Evolutionary conservation across 2,329 filamentous ascomycete species (phyloP), one percentile per base, ranked within the genome.

Genomic region (Clonostachys byssicola): DNA sequence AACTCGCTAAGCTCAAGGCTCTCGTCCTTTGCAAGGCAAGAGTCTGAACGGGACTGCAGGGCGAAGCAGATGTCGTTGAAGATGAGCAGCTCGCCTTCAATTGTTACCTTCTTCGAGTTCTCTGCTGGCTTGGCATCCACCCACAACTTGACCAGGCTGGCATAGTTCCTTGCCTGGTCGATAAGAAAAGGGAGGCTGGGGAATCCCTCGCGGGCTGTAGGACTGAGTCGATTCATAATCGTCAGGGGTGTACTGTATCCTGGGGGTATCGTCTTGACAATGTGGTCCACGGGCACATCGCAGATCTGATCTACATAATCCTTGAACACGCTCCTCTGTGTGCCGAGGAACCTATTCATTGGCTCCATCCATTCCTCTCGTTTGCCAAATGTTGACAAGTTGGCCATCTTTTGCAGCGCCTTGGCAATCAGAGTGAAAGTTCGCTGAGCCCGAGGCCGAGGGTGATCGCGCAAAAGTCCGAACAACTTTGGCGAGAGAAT

Each of bases 291-390:
- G 2, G 89, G 85, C 46, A 96, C 89, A 9, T 86, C 82, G 70
- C 92, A 96, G 42, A 96, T 81, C 33, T 83, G 77, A 61, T 97
- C 92, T 50, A 96, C 86, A 57, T 92, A 96, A 42, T 85, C 80
- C 63, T 92, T 95, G 66, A 96, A 90, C 38, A 88, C 81, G 56
- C 86, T 78, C 17, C 91, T 82, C 59, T 95, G 86, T 2, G 81
- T 75, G 9, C 76, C 78, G 36, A 97, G 72, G 57, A 96, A 96
- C 40, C 80, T 81, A 61, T 96, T 97, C 92, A 97, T 97, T 0
- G 91, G 91, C 68, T 96, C 92, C 92, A 97, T 96, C 90, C 91
- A 97, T n/a, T 87, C 84, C 65, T 97, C 92, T 62, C 96, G 95
- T 60, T 88, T 92, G 39, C 92, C 92, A 61, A 96, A 96, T 1